Percentiles rank a stretch among this genome's conserved stretches.
phyloP scores from a whole-genome alignment of 73 alveolate species.

The Paramecium tetraurelia region DNA sequence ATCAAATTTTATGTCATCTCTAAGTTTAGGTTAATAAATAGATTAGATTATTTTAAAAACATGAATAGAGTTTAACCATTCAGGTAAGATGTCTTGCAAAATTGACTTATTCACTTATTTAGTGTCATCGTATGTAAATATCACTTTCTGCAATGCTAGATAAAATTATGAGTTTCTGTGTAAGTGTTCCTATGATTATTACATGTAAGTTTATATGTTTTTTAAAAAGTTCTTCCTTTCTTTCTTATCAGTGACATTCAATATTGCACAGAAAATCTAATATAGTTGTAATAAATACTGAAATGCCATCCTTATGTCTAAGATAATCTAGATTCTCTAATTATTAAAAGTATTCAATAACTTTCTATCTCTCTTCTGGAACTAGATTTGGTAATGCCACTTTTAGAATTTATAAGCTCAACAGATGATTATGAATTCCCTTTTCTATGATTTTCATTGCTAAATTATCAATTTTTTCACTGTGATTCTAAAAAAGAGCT shows the following conservation, averaged over 20 bases:
- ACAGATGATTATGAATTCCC: conserved; percentile 43
- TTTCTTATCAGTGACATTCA: conserved; percentile 7
- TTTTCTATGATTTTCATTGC: conserved; percentile 46
- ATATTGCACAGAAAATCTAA: conserved; percentile 22
- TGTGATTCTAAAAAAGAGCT: not conserved
- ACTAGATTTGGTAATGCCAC: conserved; percentile 6
- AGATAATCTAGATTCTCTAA: conserved; percentile 6
- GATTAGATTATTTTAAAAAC: not conserved
- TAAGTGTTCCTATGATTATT: not conserved
- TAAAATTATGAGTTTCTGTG: not conserved
- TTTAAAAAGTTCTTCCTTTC: not conserved
- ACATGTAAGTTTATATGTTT: not conserved
- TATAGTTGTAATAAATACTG: not conserved
- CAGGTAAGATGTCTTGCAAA: not conserved
- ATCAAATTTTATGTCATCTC: not conserved
- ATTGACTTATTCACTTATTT: not conserved
- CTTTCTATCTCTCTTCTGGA: conserved; percentile 24
- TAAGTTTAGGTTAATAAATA: not conserved
- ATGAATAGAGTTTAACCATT: conserved; percentile 14
- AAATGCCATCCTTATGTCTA: conserved; percentile 32
- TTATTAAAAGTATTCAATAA: not conserved
- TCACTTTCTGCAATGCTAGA: not conserved
- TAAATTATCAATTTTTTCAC: conserved; percentile 23
- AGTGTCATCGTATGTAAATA: conserved; percentile 19
- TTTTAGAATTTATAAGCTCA: not conserved